phyloP scores from a whole-genome alignment of 305 asterid species.

The Fraxinus greggii region DNA sequence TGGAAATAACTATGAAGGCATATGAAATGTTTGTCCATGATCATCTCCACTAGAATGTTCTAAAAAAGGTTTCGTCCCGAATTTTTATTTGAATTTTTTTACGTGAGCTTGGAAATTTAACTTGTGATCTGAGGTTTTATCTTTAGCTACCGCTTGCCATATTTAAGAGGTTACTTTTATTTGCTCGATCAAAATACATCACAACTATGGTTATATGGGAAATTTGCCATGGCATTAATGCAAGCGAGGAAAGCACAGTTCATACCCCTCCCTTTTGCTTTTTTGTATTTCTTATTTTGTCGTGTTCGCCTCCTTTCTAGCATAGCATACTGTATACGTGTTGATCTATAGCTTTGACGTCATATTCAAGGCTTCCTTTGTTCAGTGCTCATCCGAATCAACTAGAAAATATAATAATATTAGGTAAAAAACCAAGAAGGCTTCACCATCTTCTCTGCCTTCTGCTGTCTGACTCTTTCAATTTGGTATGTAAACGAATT shows the following conservation, averaged over 20 bases:
- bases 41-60: neutral
- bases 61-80: neutral
- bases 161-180: neutral
- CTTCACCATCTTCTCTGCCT: conserved; percentile 7
- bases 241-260: neutral
- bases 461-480: conserved; percentile 7
- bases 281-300: neutral
- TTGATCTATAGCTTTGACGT: neutral
- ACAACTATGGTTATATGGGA: neutral
- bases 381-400: conserved; percentile 24
- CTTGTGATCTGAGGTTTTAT: neutral
- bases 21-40: neutral
- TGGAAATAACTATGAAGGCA: neutral
- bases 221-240: neutral
- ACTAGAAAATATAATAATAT: conserved; percentile 10
- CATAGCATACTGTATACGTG: neutral
- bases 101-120: neutral
- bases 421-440: neutral
- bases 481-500: neutral
- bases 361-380: conserved; percentile 15
- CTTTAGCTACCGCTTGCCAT: neutral
- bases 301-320: neutral
- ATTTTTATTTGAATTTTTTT: neutral
- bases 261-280: neutral
- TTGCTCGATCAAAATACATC: neutral